Evolutionary conservation across 257 asterid genomes (phyloP).

Genomic region (Petunia axillaris): DNA sequence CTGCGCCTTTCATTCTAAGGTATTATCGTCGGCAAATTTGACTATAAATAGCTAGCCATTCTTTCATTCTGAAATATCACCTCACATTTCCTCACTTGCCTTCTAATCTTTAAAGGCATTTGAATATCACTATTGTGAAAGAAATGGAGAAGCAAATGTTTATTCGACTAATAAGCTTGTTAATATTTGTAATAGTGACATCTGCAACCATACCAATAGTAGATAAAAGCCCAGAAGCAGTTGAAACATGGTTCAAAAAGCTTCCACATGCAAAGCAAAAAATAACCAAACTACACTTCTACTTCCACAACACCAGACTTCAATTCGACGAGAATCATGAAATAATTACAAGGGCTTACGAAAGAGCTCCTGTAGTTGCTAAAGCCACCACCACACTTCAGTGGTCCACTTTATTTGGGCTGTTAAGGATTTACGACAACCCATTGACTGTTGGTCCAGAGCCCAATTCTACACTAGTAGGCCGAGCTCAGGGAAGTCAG

Average conservation of each 20-base stretch:
- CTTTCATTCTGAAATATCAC: no score
- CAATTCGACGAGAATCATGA: no score
- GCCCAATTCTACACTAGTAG: slow-evolving; percentile 40
- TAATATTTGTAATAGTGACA: background rate
- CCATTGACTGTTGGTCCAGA: slow-evolving; percentile 36
- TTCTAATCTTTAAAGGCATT: no score
- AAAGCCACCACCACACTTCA: slow-evolving; percentile 18
- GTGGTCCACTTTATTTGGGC: slow-evolving; percentile 39
- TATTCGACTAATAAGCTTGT: background rate
- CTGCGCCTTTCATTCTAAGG: no score
- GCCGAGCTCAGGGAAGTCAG: slow-evolving; percentile 46
- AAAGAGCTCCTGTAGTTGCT: slow-evolving; percentile 35
- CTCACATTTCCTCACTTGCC: no score
- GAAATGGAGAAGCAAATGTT: no score
- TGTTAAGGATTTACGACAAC: slow-evolving; percentile 39
- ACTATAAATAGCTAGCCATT: no score
- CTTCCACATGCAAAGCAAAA: slow-evolving; percentile 30
- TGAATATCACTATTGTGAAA: no score
- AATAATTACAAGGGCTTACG: no score
- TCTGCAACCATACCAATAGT: background rate
- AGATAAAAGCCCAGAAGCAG: slow-evolving; percentile 37
- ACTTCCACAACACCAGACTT: no score
- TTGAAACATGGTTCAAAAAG: slow-evolving; percentile 40
- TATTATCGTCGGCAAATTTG: no score
- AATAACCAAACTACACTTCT: slow-evolving; percentile 40